Evolutionary conservation across 352 stramenopile species (phyloP).

Genomic region (Phytopythium boreale): DNA sequence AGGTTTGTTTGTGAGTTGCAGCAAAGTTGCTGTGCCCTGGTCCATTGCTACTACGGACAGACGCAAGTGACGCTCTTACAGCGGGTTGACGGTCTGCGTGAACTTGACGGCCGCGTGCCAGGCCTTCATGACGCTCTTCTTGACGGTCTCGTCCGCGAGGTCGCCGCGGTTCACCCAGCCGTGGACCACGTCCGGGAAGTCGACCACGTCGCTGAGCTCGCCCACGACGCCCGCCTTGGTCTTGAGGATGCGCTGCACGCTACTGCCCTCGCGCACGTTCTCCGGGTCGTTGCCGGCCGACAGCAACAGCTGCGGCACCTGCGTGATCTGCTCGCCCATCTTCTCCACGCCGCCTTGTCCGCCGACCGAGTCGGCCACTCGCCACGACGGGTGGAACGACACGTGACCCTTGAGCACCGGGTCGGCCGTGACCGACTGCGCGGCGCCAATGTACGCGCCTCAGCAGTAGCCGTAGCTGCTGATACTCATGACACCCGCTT

Average conservation of each 20-base stretch:
- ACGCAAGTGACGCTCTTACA: slow-evolving; percentile 1
- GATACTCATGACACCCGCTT: slow-evolving; percentile 19
- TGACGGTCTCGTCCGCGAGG: slow-evolving; percentile 30
- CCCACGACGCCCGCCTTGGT: slow-evolving; percentile 10
- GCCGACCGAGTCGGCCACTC: slow-evolving; percentile 14
- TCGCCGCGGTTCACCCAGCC: slow-evolving; percentile 62
- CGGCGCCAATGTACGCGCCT: slow-evolving; percentile 26
- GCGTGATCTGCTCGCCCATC: slow-evolving; percentile 30
- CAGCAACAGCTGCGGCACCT: slow-evolving; percentile 40
- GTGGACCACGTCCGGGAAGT: slow-evolving; percentile 47
- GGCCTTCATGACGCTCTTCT: slow-evolving; percentile 34
- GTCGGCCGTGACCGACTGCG: slow-evolving; percentile 3
- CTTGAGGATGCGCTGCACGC: slow-evolving; percentile 43
- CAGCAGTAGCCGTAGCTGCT: slow-evolving; percentile 42
- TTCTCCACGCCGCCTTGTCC: slow-evolving; percentile 32
- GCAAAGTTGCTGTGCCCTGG: too few species aligned
- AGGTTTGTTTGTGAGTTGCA: not conserved
- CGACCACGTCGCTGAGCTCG: slow-evolving; percentile 23
- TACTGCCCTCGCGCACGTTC: slow-evolving; percentile 27
- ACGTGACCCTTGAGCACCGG: slow-evolving; percentile 23
- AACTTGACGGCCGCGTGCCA: slow-evolving; percentile 34
- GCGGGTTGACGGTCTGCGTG: slow-evolving; percentile 25
- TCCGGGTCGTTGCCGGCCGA: slow-evolving; percentile 38
- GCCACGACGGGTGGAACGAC: slow-evolving; percentile 30
- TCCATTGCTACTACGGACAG: not conserved